Percentiles rank a stretch among this genome's conserved stretches.
Conservation (phyloP, 1,284 basidiomycete species). For the Neonothopanus nambi region DNA sequence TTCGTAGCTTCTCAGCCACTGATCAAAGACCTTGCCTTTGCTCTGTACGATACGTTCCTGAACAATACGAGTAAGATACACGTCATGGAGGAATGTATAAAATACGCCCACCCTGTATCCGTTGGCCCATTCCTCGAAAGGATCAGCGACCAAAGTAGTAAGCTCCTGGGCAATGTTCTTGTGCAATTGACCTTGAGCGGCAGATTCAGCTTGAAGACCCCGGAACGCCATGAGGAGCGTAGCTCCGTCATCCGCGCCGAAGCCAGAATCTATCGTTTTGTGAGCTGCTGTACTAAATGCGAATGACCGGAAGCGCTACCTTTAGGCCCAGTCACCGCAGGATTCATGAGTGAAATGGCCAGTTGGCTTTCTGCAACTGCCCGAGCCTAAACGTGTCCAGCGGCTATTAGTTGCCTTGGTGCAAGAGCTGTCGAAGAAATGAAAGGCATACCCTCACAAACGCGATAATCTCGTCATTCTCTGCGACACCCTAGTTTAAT, state of each 20-base stretch:
- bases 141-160: constrained; percentile 65
- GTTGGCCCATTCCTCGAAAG: constrained; percentile 73
- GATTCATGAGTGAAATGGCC: constrained; percentile 56
- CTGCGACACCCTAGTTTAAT: constrained; percentile 59
- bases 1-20: constrained; percentile 74
- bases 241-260: constrained; percentile 75
- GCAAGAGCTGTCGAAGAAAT: constrained; percentile 1
- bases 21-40: constrained; percentile 59
- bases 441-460: constrained; percentile 71
- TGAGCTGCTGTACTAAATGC: constrained; percentile 7
- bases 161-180: constrained; percentile 68
- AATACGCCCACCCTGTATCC: constrained; percentile 55
- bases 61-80: constrained; percentile 4
- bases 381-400: constrained; percentile 51
- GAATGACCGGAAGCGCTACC: constrained; percentile 37
- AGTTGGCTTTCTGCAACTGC: constrained; percentile 63
- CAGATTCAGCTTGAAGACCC: constrained; percentile 73
- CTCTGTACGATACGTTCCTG: constrained; percentile 63
- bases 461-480: constrained; percentile 79
- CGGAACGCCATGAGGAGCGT: constrained; percentile 75
- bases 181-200: constrained; percentile 66
- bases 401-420: neutral
- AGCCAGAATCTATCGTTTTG: constrained; percentile 53
- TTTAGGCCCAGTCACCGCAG: constrained; percentile 48
- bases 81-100: neutral